These are phyloP conservation scores for Acmispon strigosus DNA, from an alignment of 306 rosid species.

Conservation along the genomic window DNA sequence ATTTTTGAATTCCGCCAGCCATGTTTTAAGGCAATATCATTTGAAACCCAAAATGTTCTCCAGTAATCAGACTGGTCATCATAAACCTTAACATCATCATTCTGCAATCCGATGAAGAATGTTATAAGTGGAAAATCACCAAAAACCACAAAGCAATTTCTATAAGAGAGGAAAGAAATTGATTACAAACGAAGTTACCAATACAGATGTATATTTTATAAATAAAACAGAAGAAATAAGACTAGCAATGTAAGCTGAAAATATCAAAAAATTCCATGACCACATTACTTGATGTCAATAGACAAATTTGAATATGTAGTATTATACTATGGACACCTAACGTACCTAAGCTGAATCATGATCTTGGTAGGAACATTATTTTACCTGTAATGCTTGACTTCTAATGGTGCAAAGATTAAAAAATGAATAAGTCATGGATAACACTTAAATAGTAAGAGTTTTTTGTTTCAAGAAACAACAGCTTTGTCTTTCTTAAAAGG, in stretches of 20 bases:
- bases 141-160: constrained; percentile 12
- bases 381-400: background rate
- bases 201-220: background rate
- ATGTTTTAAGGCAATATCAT: constrained; percentile 47
- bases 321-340: background rate
- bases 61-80: constrained; percentile 50
- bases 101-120: constrained; percentile 49
- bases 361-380: background rate
- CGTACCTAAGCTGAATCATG: background rate
- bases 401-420: background rate
- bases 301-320: background rate
- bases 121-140: constrained; percentile 21
- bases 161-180: constrained; percentile 14
- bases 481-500: constrained; percentile 1
- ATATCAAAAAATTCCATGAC: constrained; percentile 5
- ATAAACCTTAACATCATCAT: constrained; percentile 61
- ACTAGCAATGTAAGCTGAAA: background rate
- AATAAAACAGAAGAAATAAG: constrained; percentile 8
- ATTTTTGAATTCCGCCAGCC: constrained; percentile 62
- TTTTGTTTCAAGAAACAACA: background rate
- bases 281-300: background rate
- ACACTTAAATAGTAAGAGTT: background rate
- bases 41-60: constrained; percentile 48
- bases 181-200: background rate
- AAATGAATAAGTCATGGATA: constrained; percentile 1